These are phyloP conservation scores for Penicillium freii DNA, from an alignment of 2,329 filamentous ascomycete genomes.

Conservation along the genomic window DNA sequence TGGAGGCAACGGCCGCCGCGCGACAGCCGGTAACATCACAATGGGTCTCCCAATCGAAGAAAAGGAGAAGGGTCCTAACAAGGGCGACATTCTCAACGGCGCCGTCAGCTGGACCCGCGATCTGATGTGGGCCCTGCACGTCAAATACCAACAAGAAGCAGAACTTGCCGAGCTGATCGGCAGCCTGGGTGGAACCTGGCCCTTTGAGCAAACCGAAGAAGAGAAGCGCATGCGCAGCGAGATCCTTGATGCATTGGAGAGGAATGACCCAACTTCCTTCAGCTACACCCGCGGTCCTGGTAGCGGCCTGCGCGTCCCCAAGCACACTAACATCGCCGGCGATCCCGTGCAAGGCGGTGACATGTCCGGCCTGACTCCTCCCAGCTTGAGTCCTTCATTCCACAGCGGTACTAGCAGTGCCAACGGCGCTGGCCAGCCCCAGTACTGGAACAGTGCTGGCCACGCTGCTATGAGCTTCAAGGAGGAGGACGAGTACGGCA, in stretches of 20 bases:
- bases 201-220: conserved; percentile 83
- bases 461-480: conserved; percentile 72
- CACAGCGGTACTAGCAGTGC: conserved; percentile 69
- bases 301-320: conserved; percentile 83
- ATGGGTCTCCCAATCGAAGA: conserved; percentile 91
- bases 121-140: conserved; percentile 92
- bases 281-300: conserved; percentile 81
- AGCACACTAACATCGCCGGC: conserved; percentile 87
- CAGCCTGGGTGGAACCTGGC: conserved; percentile 70
- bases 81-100: conserved; percentile 96
- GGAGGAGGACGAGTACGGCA: conserved; percentile 89
- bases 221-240: conserved; percentile 95
- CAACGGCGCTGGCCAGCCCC: conserved; percentile 50
- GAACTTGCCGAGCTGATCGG: conserved; percentile 75
- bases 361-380: conserved; percentile 52
- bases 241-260: conserved; percentile 79
- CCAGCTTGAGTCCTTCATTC: conserved; percentile 66
- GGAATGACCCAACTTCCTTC: conserved; percentile 73
- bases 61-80: conserved; percentile 98
- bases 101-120: conserved; percentile 96
- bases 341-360: conserved; percentile 59
- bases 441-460: conserved; percentile 53
- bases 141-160: conserved; percentile 85
- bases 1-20: conserved; percentile 77
- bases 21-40: conserved; percentile 79